Evolutionary conservation across 139 green algal genomes (phyloP).

Genomic region (Micractinium conductrix): DNA sequence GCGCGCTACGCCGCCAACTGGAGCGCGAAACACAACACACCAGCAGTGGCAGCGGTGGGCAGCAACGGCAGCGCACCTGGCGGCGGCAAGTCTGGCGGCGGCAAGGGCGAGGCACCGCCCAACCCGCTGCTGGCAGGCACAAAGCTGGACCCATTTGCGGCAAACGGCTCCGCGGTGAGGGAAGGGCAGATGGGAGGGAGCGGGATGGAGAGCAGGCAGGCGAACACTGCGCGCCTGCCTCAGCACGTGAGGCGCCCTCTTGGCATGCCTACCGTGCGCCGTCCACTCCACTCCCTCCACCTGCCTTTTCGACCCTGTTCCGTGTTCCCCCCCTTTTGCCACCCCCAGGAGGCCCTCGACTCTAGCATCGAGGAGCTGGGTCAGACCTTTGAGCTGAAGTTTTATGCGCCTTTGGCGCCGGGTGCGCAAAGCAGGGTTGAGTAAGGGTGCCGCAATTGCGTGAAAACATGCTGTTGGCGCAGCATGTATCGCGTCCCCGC

Average conservation of each 20-base stretch:
- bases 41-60: neutral
- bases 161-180: neutral
- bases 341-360: slow-evolving; percentile 5
- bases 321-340: neutral
- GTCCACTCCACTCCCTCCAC: neutral
- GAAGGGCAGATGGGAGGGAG: neutral
- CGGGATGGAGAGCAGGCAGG: neutral
- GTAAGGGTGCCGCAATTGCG: neutral
- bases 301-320: neutral
- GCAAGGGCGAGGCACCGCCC: neutral
- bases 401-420: slow-evolving; percentile 49
- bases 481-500: no score
- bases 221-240: neutral
- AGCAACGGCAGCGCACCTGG: neutral
- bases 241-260: no score
- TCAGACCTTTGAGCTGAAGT: slow-evolving; percentile 79
- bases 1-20: slow-evolving; percentile 41
- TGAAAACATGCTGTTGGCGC: neutral
- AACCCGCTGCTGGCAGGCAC: slow-evolving; percentile 30
- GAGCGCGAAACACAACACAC: slow-evolving; percentile 19
- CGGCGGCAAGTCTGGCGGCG: neutral
- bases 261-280: no score
- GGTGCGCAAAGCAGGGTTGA: neutral
- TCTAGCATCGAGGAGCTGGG: slow-evolving; percentile 41
- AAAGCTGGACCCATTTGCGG: slow-evolving; percentile 28